Evolutionary conservation across 495 filamentous ascomycete species (phyloP), one percentile per base, ranked within the genome.

Genomic region (Talaromyces wortmannii): DNA sequence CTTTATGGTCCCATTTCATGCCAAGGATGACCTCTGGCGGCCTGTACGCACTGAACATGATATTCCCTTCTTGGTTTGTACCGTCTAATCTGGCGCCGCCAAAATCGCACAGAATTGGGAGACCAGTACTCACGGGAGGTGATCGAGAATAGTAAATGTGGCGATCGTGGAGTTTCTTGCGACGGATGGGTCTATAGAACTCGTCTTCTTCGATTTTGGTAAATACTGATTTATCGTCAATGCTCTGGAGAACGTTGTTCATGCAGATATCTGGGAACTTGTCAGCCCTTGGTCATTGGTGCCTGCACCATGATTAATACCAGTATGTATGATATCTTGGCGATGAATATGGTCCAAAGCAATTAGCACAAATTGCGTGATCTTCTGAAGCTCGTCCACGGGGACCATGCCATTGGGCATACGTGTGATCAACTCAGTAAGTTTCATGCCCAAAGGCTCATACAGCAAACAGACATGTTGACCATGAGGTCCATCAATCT

Each of bases 11-110:
- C 73, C 73, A 76, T 29, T 42, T 59, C 57, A 69, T 70, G 31
- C 59, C 54, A 51, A 75, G 46, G 44, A 73, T 68, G 4, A 75
- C 59, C 60, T 78, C 72, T 10, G 72, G 73, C 30, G 69, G 68
- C 31, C 69, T 59, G 56, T 76, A 76, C n/a, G 70, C 45, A 45
- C 63, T 59, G 29, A 69, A 70, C 62, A 64, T 67, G 45, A 64
- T 61, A 48, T 61, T 58, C 4, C 61, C 64, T 7, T 49, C 47
- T 63, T 71, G 66, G 47, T 65, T 55, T 40, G 67, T 61, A 12
- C 18, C 58, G n/a, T 63, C 65, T 7, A 66, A 40, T 55, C 61
- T 55, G 52, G 67, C 65, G 23, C 62, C 57, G 49, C 67, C 67
- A 31, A 68, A 59, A 59, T 68, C 64, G 55, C 65, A 65, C 15